Evolutionary conservation across 208 protist genomes (phyloP), one percentile per base, ranked within the genome.

Genomic region (Jaenimonas drosophilae): DNA sequence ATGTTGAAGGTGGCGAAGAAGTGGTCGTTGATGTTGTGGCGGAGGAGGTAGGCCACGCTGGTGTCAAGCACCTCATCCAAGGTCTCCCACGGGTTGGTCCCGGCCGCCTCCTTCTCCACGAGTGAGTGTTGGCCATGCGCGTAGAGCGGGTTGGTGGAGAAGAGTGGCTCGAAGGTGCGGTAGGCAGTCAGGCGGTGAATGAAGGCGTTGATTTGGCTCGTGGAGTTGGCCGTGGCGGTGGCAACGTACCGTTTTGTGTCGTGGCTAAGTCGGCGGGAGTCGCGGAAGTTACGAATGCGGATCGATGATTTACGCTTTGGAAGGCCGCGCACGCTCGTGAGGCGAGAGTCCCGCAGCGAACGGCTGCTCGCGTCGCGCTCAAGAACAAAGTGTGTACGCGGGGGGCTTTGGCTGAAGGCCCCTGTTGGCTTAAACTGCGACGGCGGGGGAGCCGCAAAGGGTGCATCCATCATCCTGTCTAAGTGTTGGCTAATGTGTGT

Each of bases 81-180:
- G 29, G 64, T 49, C 44, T 85, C 64, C 63, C 59, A 74, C 21
- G 58, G 47, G 25, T 63, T 50, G 7, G 17, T 40, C 16, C 38
- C 7, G 23, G 16, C 4, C 1, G 20, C 9, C 6, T 42, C 37
- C 19, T 54, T 28, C 16, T 49, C 44, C 6, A 29, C 27, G 6
- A 11, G 16, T 21, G 42, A 33, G 24, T 7, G 6, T 43, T 12
- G 38, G 39, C 28, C 30, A 6, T 49, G 14, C 4, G 12, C 27
- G 23, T 53, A 60, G 3, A 47, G 3, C 32, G 57, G 54, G 47
- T 64, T 65, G 17, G 56, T 47, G 0, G 60, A 57, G 27, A 85
- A 54, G 28, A 72, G 41, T 1, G 79, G 67, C 26, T 75, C 50
- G 63, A 85, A 89, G 4, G 69, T 82, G 20, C 63, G 49, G 49